Evolutionary conservation across 768 basidiomycete species (phyloP).

Genomic region (Lactarius quietus): DNA sequence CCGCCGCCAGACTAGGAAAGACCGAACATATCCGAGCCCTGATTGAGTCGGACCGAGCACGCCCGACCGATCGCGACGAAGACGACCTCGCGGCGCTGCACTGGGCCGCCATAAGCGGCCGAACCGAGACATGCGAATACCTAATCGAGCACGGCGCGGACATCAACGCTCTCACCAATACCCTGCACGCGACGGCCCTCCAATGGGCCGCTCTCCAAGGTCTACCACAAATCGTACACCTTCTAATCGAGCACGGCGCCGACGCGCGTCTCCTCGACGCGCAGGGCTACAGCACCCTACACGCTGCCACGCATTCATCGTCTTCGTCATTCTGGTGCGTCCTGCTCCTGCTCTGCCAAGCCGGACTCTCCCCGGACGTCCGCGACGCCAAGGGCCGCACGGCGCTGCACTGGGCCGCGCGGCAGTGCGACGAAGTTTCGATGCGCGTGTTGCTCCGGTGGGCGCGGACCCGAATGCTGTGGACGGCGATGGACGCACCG

Average conservation of each 20-base stretch:
- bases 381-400: slow-evolving; percentile 90
- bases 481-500: slow-evolving; percentile 77
- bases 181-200: slow-evolving; percentile 87
- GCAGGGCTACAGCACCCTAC: slow-evolving; percentile 92
- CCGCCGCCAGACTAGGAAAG: slow-evolving; percentile 85
- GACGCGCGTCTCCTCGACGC: slow-evolving; percentile 87
- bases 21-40: slow-evolving; percentile 57
- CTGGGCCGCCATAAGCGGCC: slow-evolving; percentile 96
- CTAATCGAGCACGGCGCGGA: slow-evolving; percentile 89
- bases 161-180: slow-evolving; percentile 89
- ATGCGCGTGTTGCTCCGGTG: slow-evolving; percentile 85
- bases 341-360: slow-evolving; percentile 86
- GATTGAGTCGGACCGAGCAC: slow-evolving; percentile 63
- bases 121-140: slow-evolving; percentile 78
- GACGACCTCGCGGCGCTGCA: slow-evolving; percentile 93
- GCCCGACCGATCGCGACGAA: slow-evolving; percentile 73
- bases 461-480: slow-evolving; percentile 73
- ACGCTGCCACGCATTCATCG: slow-evolving; percentile 89
- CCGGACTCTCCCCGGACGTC: slow-evolving; percentile 76
- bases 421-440: slow-evolving; percentile 92
- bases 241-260: slow-evolving; percentile 83
- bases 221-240: slow-evolving; percentile 90
- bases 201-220: slow-evolving; percentile 98
- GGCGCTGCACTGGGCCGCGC: slow-evolving; percentile 95
- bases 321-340: slow-evolving; percentile 89